A percentile compares a stretch with the other conserved stretches of the same genome.
phyloP scores from a whole-genome alignment of 495 filamentous ascomycete species.

The Penicillium coffeae region DNA sequence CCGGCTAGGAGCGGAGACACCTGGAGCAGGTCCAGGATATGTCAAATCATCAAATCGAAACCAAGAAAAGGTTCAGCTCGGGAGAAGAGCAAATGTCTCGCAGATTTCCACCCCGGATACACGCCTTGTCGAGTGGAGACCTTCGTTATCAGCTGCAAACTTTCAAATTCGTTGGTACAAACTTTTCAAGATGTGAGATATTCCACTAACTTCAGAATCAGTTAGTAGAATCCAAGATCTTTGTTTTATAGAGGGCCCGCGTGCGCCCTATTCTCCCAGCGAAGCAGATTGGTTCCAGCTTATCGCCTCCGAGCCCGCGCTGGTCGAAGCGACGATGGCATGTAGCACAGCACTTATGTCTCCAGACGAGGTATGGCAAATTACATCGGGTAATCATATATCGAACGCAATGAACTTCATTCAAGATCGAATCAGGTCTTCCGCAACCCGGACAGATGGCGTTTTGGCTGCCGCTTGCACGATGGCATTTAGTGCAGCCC shows the following conservation, averaged over 20 bases:
- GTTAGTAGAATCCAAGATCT: conserved; percentile 8
- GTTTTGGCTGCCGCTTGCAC: conserved; percentile 20
- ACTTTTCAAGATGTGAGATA: neutral
- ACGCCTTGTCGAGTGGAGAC: neutral
- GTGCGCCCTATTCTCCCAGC: conserved; percentile 4
- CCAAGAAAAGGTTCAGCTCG: neutral
- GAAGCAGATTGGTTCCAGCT: conserved; percentile 19
- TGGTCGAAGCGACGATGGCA: conserved; percentile 23
- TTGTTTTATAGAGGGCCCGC: conserved; percentile 4
- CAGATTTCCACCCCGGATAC: neutral
- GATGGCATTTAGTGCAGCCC: conserved; percentile 23
- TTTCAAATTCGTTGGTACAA: neutral
- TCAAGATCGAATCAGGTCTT: neutral
- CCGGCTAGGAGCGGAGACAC: neutral
- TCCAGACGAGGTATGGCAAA: conserved; percentile 2
- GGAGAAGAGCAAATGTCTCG: neutral
- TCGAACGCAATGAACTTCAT: conserved; percentile 5
- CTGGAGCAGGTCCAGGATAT: neutral
- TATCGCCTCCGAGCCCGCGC: conserved; percentile 20
- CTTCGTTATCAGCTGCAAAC: neutral
- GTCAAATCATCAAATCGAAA: neutral
- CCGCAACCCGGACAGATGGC: conserved; percentile 13
- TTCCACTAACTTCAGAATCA: neutral
- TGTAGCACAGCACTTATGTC: conserved; percentile 14
- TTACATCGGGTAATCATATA: neutral